phyloP scores from a whole-genome alignment of 2,329 filamentous ascomycete species.

The Fusarium chlamydosporum region DNA sequence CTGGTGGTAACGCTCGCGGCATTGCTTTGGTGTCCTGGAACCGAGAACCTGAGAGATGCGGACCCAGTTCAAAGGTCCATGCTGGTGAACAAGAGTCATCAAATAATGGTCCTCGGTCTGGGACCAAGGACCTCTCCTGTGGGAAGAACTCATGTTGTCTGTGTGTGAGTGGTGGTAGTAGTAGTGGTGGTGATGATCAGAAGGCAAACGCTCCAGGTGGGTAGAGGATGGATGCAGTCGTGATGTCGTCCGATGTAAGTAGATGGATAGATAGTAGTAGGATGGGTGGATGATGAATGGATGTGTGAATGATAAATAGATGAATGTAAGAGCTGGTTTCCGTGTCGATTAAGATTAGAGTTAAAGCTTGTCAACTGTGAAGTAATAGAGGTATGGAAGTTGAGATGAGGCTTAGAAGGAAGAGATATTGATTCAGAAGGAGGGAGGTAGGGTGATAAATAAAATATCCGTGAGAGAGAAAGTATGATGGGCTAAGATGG shows the following conservation, averaged over 20 bases:
- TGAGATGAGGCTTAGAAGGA: slow-evolving; percentile 26
- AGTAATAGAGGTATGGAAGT: background rate
- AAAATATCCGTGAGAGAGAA: slow-evolving; percentile 43
- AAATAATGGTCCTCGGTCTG: slow-evolving; percentile 80
- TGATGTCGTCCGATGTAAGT: background rate
- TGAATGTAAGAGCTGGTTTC: background rate
- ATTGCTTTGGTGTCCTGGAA: slow-evolving; percentile 91
- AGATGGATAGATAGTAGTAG: too few species aligned
- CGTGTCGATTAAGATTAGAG: slow-evolving; percentile 1
- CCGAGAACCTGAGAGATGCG: slow-evolving; percentile 82
- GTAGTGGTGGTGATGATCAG: too few species aligned
- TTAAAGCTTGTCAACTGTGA: slow-evolving; percentile 6
- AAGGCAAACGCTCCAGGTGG: background rate
- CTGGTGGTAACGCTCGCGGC: slow-evolving; percentile 92
- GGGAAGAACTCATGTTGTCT: slow-evolving; percentile 35
- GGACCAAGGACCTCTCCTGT: slow-evolving; percentile 83
- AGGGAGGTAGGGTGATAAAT: slow-evolving; percentile 50
- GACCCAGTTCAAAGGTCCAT: slow-evolving; percentile 91
- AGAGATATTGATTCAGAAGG: slow-evolving; percentile 34
- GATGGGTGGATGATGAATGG: too few species aligned
- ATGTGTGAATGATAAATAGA: background rate
- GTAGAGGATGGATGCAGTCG: background rate
- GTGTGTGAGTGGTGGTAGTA: background rate
- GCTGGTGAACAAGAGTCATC: slow-evolving; percentile 76
- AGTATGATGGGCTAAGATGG: slow-evolving; percentile 7